phyloP scores from a whole-genome alignment of 1,284 basidiomycete species.

The Apiotrichum domesticum region DNA sequence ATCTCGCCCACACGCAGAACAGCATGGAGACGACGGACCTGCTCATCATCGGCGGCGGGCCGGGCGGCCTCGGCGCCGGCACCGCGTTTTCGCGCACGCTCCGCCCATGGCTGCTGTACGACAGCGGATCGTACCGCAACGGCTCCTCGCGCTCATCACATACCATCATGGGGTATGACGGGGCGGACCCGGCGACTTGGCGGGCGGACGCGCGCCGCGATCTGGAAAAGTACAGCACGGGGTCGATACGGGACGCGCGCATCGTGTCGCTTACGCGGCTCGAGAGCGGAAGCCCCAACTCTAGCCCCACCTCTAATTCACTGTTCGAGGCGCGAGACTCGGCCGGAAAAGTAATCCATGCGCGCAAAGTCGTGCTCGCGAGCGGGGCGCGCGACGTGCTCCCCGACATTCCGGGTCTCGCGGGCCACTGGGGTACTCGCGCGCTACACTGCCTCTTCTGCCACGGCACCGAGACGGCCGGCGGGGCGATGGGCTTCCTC shows the following conservation, averaged over 20 bases:
- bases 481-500: slow-evolving; percentile 25
- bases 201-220: slow-evolving; percentile 9
- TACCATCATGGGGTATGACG: slow-evolving; percentile 24
- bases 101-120: slow-evolving; percentile 24
- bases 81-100: slow-evolving; percentile 21
- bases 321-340: slow-evolving; percentile 21
- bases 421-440: slow-evolving; percentile 26
- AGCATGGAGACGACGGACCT: slow-evolving; percentile 14
- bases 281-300: background rate
- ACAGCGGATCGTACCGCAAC: slow-evolving; percentile 29
- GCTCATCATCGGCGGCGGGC: slow-evolving; percentile 31
- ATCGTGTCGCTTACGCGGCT: slow-evolving; percentile 10
- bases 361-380: slow-evolving; percentile 29
- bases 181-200: slow-evolving; percentile 9
- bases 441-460: slow-evolving; percentile 34
- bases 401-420: slow-evolving; percentile 27
- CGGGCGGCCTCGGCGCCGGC: slow-evolving; percentile 28
- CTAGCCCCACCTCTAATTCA: background rate
- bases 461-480: slow-evolving; percentile 32
- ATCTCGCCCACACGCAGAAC: too few relatives aligned
- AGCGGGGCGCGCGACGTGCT: slow-evolving; percentile 28
- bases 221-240: background rate
- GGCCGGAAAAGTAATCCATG: slow-evolving; percentile 11
- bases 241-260: slow-evolving; percentile 9
- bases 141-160: slow-evolving; percentile 12